A percentile compares a stretch with the other conserved stretches of the same genome.
Conservation (phyloP, 306 rosid genomes). For the Dalbergia cochinchinensis region DNA sequence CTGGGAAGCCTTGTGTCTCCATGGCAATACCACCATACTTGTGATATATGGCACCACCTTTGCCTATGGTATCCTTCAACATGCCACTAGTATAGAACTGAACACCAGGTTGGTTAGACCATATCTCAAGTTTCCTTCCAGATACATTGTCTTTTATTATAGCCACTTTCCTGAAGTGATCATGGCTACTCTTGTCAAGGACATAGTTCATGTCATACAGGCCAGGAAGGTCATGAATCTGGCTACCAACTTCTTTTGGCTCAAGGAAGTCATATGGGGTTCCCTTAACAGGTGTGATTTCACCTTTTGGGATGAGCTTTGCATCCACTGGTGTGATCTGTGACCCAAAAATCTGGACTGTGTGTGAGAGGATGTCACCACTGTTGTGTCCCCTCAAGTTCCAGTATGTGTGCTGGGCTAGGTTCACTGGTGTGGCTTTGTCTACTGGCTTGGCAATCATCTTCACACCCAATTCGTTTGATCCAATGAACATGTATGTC, state of each 20-base stretch:
- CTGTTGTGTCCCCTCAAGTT: constrained; percentile 72
- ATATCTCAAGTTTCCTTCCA: constrained; percentile 75
- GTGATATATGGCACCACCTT: constrained; percentile 52
- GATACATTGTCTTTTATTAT: constrained; percentile 53
- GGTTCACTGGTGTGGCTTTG: constrained; percentile 73
- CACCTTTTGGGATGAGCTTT: constrained; percentile 69
- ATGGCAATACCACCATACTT: constrained; percentile 55
- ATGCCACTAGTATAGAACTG: constrained; percentile 64
- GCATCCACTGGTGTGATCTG: constrained; percentile 63
- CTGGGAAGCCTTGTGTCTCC: constrained; percentile 78
- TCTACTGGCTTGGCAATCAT: constrained; percentile 63
- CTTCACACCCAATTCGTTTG: constrained; percentile 55
- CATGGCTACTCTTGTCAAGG: constrained; percentile 36
- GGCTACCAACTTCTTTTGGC: constrained; percentile 54
- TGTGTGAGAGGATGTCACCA: constrained; percentile 68
- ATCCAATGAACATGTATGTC: constrained; percentile 59
- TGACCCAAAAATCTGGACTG: constrained; percentile 61
- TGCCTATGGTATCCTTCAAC: constrained; percentile 58
- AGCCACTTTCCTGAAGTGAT: constrained; percentile 53
- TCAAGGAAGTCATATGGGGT: constrained; percentile 70
- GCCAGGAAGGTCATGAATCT: constrained; percentile 50
- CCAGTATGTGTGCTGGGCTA: constrained; percentile 82
- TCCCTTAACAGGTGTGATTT: constrained; percentile 41
- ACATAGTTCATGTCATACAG: constrained; percentile 78
- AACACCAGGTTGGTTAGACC: constrained; percentile 67